Evolutionary conservation across 164 flowering plant genomes (phyloP).

Genomic region (Platanus orientalis): DNA sequence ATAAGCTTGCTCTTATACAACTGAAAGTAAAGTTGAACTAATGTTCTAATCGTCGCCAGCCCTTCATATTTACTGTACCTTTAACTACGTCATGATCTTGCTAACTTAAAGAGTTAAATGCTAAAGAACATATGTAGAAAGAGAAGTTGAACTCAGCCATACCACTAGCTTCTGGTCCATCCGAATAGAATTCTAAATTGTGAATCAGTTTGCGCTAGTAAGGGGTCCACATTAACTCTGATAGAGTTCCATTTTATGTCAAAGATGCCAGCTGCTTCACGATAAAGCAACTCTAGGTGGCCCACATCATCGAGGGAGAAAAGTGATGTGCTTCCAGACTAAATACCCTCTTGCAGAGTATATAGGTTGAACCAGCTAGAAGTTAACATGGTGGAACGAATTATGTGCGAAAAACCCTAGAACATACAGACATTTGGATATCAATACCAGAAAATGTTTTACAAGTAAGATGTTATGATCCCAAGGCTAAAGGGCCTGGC

Average conservation of each 20-base stretch:
- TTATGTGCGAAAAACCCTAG: slow-evolving; percentile 89
- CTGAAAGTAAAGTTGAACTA: too few relatives aligned
- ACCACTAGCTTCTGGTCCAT: slow-evolving; percentile 30
- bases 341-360: slow-evolving; percentile 72
- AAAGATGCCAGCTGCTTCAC: slow-evolving; percentile 63
- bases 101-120: not conserved
- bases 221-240: slow-evolving; percentile 27
- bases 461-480: too few relatives aligned
- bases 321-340: slow-evolving; percentile 66
- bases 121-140: not conserved
- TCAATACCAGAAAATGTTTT: too few relatives aligned
- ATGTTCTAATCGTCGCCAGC: too few relatives aligned
- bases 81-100: too few relatives aligned
- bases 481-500: too few relatives aligned
- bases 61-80: too few relatives aligned
- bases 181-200: slow-evolving; percentile 26
- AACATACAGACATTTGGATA: too few relatives aligned
- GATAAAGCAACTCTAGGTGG: slow-evolving; percentile 40
- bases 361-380: slow-evolving; percentile 84
- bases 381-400: slow-evolving; percentile 39
- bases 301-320: slow-evolving; percentile 54
- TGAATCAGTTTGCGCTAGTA: slow-evolving; percentile 87
- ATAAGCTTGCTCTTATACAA: too few relatives aligned
- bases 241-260: slow-evolving; percentile 83
- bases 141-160: not conserved